Evolutionary conservation across 2,329 filamentous ascomycete genomes (phyloP).

Genomic region (Chrysosphaeria jannelii): DNA sequence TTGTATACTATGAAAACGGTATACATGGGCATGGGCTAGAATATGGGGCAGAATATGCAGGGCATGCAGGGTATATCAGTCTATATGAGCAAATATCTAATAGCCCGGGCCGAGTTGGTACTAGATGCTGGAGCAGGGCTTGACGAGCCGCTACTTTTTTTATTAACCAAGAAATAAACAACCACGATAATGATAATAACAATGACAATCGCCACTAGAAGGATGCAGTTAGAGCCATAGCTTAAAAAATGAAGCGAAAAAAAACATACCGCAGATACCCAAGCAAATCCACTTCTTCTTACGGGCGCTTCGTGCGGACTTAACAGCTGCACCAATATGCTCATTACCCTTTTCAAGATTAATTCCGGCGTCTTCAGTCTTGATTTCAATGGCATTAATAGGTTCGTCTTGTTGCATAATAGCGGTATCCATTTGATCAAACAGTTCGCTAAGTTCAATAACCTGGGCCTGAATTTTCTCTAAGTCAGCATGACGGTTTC

Average conservation of each 20-base stretch:
- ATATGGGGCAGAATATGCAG: no score
- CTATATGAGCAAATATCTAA: no score
- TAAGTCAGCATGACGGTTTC: slow-evolving; percentile 59
- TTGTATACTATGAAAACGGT: no score
- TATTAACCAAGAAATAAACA: slow-evolving; percentile 16
- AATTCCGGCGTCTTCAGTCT: slow-evolving; percentile 57
- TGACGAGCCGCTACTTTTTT: slow-evolving; percentile 7
- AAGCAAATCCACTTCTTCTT: slow-evolving; percentile 97
- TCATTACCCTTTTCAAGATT: slow-evolving; percentile 66
- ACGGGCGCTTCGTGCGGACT: slow-evolving; percentile 47
- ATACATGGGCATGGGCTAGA: no score
- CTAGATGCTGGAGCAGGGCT: slow-evolving; percentile 7
- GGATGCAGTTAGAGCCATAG: slow-evolving; percentile 1
- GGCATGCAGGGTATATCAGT: no score
- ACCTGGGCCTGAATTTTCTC: slow-evolving; percentile 81
- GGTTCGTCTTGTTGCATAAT: slow-evolving; percentile 65
- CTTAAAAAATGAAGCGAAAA: slow-evolving; percentile 1
- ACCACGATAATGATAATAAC: slow-evolving; percentile 21
- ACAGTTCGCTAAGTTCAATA: slow-evolving; percentile 60
- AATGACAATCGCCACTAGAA: slow-evolving; percentile 18
- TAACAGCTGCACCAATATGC: slow-evolving; percentile 55
- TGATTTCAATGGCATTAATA: slow-evolving; percentile 55
- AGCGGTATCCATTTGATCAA: slow-evolving; percentile 66
- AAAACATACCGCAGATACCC: slow-evolving; percentile 30
- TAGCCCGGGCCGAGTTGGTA: no score